Evolutionary conservation across 1,284 basidiomycete species (phyloP), one percentile per base, ranked within the genome.

Genomic region (Rhodotorula glutinis): DNA sequence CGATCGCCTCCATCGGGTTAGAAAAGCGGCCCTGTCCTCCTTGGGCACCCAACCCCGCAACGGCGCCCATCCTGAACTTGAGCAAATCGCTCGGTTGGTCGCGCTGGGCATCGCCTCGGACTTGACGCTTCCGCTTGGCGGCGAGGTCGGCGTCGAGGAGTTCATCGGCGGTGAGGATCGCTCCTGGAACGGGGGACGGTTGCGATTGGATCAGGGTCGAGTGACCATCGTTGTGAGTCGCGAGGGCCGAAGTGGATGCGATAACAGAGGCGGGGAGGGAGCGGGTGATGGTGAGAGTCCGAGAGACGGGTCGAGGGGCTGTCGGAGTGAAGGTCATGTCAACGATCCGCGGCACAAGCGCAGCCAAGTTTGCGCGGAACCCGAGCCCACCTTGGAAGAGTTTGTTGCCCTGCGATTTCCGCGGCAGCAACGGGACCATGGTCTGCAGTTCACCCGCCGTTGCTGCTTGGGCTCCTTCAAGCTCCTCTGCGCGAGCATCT

Each of bases 171-270:
- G 58, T 47, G 41, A 73, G 69, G 58, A 73, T 64, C 23, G 68
- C 66, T 27, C 71, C 71, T 4, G 71, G 71, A 40, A 73, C 69
- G 19, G 71, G 69, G 11, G 68, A 70, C 29, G 71, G 71, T 33
- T 73, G 71, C 27, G 71, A 70, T 25, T 44, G 47, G 59, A 73
- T 73, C 21, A 73, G 41, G 21, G 68, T 61, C 21, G 71, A 72
- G 53, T 66, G 66, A 25, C 57, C 53, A 30, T 41, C 44, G 57
- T 58, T 58, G 60, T 41, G 33, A 21, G 21, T 4, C 38, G 44
- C 11, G 43, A 55, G 56, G 29, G 63, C 30, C 19, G 66, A 30
- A 30, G 64, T 46, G 29, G 67, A 53, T 10, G 60, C 30, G 25
- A 63, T 47, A 58, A 70, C 52, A 4, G 60, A 46, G 13, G 63